These are phyloP conservation scores for Sungouiozyma ichnusensis DNA, from an alignment of 805 yeast genomes.

Conservation along the genomic window DNA sequence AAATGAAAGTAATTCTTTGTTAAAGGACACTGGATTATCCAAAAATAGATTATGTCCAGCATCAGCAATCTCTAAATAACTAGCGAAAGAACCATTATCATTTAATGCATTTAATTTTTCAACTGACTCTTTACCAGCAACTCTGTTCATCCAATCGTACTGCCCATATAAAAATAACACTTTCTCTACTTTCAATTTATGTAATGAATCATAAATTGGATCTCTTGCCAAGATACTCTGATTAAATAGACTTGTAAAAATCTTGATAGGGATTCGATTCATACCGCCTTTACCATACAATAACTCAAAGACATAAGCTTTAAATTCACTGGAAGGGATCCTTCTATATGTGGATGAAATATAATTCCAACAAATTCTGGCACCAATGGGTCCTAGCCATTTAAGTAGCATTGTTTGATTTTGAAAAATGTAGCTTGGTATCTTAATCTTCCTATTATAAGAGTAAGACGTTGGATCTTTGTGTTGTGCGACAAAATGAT, in stretches of 20 bases:
- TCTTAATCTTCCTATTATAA: conserved; percentile 19
- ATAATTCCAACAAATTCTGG: conserved; percentile 29
- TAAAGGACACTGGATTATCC: conserved; percentile 50
- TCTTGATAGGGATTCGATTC: conserved; percentile 8
- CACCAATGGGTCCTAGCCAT: conserved; percentile 33
- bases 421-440: conserved; percentile 25
- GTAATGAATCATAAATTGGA: conserved; percentile 54
- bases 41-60: conserved; percentile 74
- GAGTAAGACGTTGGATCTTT: conserved; percentile 33
- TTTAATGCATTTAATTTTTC: conserved; percentile 8
- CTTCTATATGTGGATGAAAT: conserved; percentile 24
- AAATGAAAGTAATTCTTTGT: conserved; percentile 33
- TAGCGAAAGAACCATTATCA: conserved; percentile 3
- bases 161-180: conserved; percentile 48
- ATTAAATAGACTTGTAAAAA: conserved; percentile 22
- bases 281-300: conserved; percentile 11
- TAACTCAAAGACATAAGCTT: conserved; percentile 16
- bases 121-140: conserved; percentile 34
- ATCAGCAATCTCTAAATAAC: conserved; percentile 25
- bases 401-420: conserved; percentile 39
- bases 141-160: conserved; percentile 61
- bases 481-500: conserved; percentile 23
- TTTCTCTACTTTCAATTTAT: conserved; percentile 25
- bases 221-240: conserved; percentile 39
- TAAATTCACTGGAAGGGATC: conserved; percentile 17